These are phyloP conservation scores for Clonostachys solani DNA, from an alignment of 2,329 filamentous ascomycete species.

Conservation along the genomic window DNA sequence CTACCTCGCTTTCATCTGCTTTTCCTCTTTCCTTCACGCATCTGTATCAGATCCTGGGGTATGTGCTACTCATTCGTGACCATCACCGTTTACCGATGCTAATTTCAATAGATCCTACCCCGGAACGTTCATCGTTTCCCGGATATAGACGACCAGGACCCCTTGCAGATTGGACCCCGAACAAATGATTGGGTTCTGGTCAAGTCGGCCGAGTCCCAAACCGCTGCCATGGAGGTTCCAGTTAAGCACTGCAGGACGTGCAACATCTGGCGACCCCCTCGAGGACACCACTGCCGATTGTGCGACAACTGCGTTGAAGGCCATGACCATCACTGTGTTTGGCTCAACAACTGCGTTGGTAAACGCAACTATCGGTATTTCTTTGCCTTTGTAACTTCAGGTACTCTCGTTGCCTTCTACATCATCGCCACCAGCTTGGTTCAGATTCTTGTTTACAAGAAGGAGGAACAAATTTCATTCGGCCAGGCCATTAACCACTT, in stretches of 20 bases:
- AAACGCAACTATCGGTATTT: constrained; percentile 98
- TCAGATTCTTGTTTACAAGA: constrained; percentile 72
- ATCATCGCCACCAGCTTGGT: constrained; percentile 74
- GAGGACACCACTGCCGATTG: constrained; percentile 91
- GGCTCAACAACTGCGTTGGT: constrained; percentile 98
- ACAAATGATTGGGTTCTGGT: constrained; percentile 95
- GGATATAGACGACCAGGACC: constrained; percentile 70
- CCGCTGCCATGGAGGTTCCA: constrained; percentile 93
- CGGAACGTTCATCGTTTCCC: constrained; percentile 89
- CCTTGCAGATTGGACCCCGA: constrained; percentile 73
- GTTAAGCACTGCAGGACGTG: constrained; percentile 98
- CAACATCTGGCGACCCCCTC: constrained; percentile 93
- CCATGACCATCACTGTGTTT: constrained; percentile 96
- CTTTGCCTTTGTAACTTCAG: constrained; percentile 81
- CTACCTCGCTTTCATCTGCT: constrained; percentile 85
- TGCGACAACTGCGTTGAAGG: constrained; percentile 98
- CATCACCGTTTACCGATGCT: background rate
- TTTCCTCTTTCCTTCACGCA: constrained; percentile 92
- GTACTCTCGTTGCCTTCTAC: constrained; percentile 72
- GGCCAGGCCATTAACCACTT: constrained; percentile 63
- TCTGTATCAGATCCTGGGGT: constrained; percentile 91
- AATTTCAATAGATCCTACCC: constrained; percentile 67
- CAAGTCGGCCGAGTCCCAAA: constrained; percentile 68
- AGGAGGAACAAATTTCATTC: constrained; percentile 62
- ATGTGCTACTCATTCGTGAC: constrained; percentile 32